Evolutionary conservation across 192 early-diverging fungal species (phyloP), one percentile per base, ranked within the genome.

Genomic region (Chytriomyces hyalinus): DNA sequence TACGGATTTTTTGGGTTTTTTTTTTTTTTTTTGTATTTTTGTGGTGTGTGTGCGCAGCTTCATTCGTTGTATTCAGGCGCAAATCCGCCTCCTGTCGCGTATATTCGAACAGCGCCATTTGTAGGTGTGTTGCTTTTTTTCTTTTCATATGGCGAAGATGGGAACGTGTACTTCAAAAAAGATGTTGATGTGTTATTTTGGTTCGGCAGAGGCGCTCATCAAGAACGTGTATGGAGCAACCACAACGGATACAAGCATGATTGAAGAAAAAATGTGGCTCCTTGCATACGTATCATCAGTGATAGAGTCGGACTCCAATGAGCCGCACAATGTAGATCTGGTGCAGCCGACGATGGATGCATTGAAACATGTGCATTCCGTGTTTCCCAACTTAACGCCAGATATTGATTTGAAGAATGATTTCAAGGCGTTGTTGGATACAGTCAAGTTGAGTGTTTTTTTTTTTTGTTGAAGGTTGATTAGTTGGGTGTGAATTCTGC

Each of bases 181-280:
- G 36, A 36, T 36, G 4, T 36, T 36, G 36, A 36, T 36, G 36
- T 3, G 36, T 36, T 36, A 2, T 6, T 49, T 22, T 49, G 6
- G 6, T 51, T 20, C 2, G 6, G 20, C 67, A 65, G 76, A 78
- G 44, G 65, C 67, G 11, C 61, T 78, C 51, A 68, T 78, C 51
- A 59, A 62, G n/a, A 67, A 78, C 24, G 76, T 78, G 0, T 78
- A 70, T 49, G 76, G 67, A 20, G 61, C 65, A 17, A 63, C 17
- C 24, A 17, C 20, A 4, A 53, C 67, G 1, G 67, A 68, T 15
- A 50, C 67, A 9, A 65, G 22, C 9, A 78, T 78, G 76, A 78
- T 65, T 28, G 76, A 78, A 24, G 48, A 78, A 62, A 78, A 78
- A 57, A 78, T 78, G 36, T 78, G 65, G 67, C 60, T 78, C 11